Percentiles rank a stretch among this genome's conserved stretches.
Evolutionary conservation across 306 rosid species (phyloP).

Genomic region (Prosopis cineraria): DNA sequence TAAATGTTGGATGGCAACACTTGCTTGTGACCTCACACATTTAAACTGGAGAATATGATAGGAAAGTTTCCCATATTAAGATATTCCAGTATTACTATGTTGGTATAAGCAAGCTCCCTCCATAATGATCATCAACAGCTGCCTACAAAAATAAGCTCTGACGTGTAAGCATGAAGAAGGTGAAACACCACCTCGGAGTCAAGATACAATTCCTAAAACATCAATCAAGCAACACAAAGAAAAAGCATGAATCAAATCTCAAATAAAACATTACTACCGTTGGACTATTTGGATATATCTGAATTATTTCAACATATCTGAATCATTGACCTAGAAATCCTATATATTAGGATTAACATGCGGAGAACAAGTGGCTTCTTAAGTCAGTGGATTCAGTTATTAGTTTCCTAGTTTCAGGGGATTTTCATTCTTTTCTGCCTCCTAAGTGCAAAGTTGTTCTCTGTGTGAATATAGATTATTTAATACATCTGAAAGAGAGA

Average conservation of each 20-base stretch:
- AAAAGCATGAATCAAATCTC: slow-evolving; percentile 20
- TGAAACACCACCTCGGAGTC: neutral
- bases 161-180: slow-evolving; percentile 1
- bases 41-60: slow-evolving; percentile 4
- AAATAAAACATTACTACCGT: neutral
- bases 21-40: slow-evolving; percentile 23
- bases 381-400: neutral
- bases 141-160: slow-evolving; percentile 47
- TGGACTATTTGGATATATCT: neutral
- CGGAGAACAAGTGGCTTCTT: neutral
- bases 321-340: neutral
- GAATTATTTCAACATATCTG: neutral
- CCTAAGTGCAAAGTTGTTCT: neutral
- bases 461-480: neutral
- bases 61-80: slow-evolving; percentile 22
- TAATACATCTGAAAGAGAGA: neutral
- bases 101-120: slow-evolving; percentile 69
- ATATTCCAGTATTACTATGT: slow-evolving; percentile 31
- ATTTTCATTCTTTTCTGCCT: neutral
- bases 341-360: neutral
- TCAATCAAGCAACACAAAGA: slow-evolving; percentile 17
- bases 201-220: neutral
- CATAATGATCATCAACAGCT: slow-evolving; percentile 72
- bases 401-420: neutral
- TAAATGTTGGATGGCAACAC: slow-evolving; percentile 19